A percentile compares a stretch with the other conserved stretches of the same genome.
Evolutionary conservation across 768 basidiomycete species (phyloP).

Genomic region (Hydnomerulius pinastri): DNA sequence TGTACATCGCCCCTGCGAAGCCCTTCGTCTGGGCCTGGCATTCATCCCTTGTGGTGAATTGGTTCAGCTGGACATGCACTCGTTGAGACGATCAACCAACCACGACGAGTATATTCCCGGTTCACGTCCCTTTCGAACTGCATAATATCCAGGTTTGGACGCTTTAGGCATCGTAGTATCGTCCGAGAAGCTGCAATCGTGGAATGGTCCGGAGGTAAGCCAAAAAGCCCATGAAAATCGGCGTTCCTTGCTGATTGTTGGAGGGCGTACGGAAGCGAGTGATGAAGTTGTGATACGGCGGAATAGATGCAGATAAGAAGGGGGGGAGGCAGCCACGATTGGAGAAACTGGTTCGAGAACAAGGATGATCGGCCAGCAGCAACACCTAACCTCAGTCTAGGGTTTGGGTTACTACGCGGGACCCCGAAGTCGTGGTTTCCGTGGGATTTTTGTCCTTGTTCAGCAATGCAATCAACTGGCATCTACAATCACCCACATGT

Average conservation of each 20-base stretch:
- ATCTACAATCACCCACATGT: too few species aligned
- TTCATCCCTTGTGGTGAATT: constrained; percentile 56
- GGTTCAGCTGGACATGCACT: constrained; percentile 31
- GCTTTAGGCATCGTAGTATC: constrained; percentile 36
- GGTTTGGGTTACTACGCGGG: too few species aligned
- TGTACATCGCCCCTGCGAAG: constrained; percentile 59
- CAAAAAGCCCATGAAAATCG: background rate
- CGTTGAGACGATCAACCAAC: constrained; percentile 39
- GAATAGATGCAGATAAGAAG: background rate
- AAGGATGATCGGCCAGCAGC: background rate
- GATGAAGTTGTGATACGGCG: background rate
- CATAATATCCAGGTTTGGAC: constrained; percentile 61
- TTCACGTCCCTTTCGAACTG: constrained; percentile 63
- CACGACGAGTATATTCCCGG: constrained; percentile 75
- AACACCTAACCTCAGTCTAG: constrained; percentile 5
- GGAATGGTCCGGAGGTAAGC: too few species aligned
- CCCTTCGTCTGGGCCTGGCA: constrained; percentile 69
- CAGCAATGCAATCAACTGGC: too few species aligned
- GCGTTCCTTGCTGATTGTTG: background rate
- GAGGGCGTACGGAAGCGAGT: background rate
- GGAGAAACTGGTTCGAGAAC: background rate
- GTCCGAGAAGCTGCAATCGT: background rate
- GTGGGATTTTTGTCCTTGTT: too few species aligned
- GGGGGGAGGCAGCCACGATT: constrained; percentile 4
- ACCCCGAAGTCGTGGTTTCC: too few species aligned